Conservation (phyloP, 169 alveolate genomes). For the Plasmodium berghei region DNA sequence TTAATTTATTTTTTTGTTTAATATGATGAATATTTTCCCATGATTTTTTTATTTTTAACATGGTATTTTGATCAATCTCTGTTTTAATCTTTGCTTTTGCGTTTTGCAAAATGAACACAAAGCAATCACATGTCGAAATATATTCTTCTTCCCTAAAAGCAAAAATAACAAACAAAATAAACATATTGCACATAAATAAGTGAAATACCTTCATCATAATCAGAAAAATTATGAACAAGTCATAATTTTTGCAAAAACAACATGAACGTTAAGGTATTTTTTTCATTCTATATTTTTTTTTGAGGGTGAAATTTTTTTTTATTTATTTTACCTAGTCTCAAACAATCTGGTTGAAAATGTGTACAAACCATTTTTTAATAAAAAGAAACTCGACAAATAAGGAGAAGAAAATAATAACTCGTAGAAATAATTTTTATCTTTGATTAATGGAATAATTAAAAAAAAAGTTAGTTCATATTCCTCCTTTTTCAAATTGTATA, state of each 20-base stretch:
- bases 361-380: conserved; percentile 26
- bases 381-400: conserved; percentile 27
- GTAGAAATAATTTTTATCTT: conserved; percentile 49
- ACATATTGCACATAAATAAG: not conserved
- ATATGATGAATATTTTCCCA: conserved; percentile 55
- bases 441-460: conserved; percentile 37
- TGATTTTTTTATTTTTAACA: conserved; percentile 47
- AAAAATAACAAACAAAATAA: conserved; percentile 18
- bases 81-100: conserved; percentile 73
- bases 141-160: conserved; percentile 55
- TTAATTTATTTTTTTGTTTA: conserved; percentile 32
- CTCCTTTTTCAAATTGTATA: conserved; percentile 51
- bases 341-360: conserved; percentile 67
- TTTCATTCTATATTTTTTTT: not conserved
- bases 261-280: not conserved
- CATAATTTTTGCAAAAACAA: not conserved
- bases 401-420: conserved; percentile 70
- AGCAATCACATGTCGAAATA: conserved; percentile 57
- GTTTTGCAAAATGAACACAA: conserved; percentile 77
- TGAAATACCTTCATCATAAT: not conserved
- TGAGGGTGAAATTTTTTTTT: too few species aligned
- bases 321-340: conserved; percentile 38
- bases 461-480: conserved; percentile 51
- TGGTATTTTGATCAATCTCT: conserved; percentile 21
- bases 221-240: not conserved